Conservation (phyloP, 352 stramenopile species). For the Phytopythium montanum region DNA sequence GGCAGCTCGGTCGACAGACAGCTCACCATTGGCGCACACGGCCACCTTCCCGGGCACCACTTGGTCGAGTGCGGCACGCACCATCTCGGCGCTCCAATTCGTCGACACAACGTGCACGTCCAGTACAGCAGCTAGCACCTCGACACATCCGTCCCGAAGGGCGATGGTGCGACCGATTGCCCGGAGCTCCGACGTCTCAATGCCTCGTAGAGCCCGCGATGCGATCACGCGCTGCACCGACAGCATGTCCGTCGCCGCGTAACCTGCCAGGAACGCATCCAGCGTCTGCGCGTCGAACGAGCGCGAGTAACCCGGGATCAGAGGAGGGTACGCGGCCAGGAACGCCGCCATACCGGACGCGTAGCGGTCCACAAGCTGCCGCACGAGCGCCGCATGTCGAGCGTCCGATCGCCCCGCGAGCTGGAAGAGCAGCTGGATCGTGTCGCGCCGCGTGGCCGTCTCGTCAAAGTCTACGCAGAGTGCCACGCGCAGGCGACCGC, state of each 20-base stretch:
- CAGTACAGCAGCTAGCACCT: conserved; percentile 20
- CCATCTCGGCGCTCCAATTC: conserved; percentile 60
- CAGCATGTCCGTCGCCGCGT: conserved; percentile 32
- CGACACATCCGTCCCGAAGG: conserved; percentile 25
- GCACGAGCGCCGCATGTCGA: conserved; percentile 16
- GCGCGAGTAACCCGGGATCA: not conserved
- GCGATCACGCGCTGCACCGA: conserved; percentile 47
- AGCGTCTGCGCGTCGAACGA: conserved; percentile 35
- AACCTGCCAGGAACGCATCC: conserved; percentile 36
- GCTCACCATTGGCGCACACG: conserved; percentile 58
- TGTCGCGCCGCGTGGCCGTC: conserved; percentile 60
- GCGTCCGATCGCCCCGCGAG: conserved; percentile 11
- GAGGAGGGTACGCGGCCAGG: conserved; percentile 6
- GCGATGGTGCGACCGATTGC: conserved; percentile 10
- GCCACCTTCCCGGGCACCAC: conserved; percentile 1
- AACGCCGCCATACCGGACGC: conserved; percentile 19
- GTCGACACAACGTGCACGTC: conserved; percentile 46
- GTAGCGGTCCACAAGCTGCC: conserved; percentile 37
- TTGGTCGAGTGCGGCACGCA: conserved; percentile 25
- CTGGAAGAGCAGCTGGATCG: conserved; percentile 52
- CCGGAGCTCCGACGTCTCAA: conserved; percentile 17
- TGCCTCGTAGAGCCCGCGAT: conserved; percentile 26
- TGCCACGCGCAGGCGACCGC: not conserved
- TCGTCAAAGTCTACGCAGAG: conserved; percentile 73
- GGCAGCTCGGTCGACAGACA: too few relatives aligned